phyloP scores from a whole-genome alignment of 1,284 basidiomycete genomes.

The Puccinia hordei region DNA sequence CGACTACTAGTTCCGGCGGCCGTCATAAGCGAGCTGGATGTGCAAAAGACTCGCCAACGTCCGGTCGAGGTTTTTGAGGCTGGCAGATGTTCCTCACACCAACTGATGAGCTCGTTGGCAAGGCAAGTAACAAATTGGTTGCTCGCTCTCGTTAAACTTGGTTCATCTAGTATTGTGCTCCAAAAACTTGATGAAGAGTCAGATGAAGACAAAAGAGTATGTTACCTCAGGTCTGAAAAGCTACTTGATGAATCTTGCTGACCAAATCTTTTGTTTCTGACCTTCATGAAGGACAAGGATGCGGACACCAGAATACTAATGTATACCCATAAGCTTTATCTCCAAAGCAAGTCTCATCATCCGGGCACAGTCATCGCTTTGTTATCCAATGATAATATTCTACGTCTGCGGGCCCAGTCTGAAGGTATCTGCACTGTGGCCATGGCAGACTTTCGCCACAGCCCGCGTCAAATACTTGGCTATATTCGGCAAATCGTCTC shows the following conservation, averaged over 20 bases:
- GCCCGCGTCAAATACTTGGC: not conserved
- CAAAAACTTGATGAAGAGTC: constrained; percentile 27
- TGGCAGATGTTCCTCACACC: not conserved
- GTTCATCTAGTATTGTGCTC: not conserved
- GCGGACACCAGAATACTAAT: constrained; percentile 28
- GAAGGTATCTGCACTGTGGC: constrained; percentile 33
- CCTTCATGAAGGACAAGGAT: constrained; percentile 3
- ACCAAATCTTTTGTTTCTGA: not conserved
- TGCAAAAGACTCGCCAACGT: constrained; percentile 17
- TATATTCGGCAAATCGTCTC: not conserved
- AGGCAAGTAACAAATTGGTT: constrained; percentile 38
- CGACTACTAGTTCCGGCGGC: constrained; percentile 22
- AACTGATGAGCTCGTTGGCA: constrained; percentile 17
- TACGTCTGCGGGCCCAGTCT: constrained; percentile 29
- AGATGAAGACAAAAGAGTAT: not conserved
- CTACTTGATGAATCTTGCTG: not conserved
- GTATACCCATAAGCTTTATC: constrained; percentile 24
- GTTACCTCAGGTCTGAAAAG: not conserved
- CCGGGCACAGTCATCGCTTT: constrained; percentile 3
- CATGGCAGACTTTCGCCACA: constrained; percentile 23
- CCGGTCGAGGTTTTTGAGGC: constrained; percentile 25
- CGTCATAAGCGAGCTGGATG: constrained; percentile 30
- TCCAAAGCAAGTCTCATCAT: not conserved
- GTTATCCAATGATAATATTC: constrained; percentile 39
- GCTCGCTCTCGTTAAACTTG: not conserved